phyloP scores from a whole-genome alignment of 495 filamentous ascomycete genomes.

The Aspergillus sparsus region DNA sequence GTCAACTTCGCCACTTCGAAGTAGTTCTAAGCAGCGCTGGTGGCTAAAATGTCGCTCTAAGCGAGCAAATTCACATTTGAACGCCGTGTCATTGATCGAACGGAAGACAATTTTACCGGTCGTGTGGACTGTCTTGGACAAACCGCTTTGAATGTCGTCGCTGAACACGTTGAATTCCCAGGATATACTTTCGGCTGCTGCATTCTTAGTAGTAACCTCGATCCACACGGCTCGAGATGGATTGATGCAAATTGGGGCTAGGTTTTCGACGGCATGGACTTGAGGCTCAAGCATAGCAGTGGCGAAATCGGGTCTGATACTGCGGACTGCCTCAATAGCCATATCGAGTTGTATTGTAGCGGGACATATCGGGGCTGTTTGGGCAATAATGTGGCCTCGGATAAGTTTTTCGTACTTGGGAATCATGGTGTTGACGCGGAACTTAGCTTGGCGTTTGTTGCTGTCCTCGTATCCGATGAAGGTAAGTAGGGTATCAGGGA shows the following conservation, averaged over 20 bases:
- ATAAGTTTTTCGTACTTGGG: slow-evolving; percentile 39
- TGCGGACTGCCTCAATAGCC: slow-evolving; percentile 43
- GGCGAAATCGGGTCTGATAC: slow-evolving; percentile 32
- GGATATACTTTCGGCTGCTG: background rate
- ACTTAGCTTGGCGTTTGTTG: slow-evolving; percentile 28
- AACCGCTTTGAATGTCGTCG: background rate
- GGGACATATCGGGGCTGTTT: slow-evolving; percentile 50
- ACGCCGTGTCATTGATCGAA: background rate
- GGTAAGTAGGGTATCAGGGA: slow-evolving; percentile 26
- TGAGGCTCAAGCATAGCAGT: slow-evolving; percentile 26
- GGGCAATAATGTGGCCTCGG: slow-evolving; percentile 43
- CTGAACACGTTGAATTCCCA: background rate
- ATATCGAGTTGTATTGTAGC: slow-evolving; percentile 47
- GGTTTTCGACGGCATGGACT: slow-evolving; percentile 15
- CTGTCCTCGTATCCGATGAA: slow-evolving; percentile 45
- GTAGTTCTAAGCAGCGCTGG: background rate
- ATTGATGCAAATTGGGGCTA: background rate
- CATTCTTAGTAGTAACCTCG: background rate
- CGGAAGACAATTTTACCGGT: background rate
- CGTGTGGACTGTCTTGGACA: background rate
- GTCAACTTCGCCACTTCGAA: background rate
- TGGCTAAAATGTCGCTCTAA: background rate
- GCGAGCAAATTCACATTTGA: background rate
- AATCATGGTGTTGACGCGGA: slow-evolving; percentile 47
- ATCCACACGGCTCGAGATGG: background rate